A percentile compares a stretch with the other conserved stretches of the same genome.
phyloP scores from a whole-genome alignment of 495 filamentous ascomycete species.

The Hypoxylon lienhwacheense region DNA sequence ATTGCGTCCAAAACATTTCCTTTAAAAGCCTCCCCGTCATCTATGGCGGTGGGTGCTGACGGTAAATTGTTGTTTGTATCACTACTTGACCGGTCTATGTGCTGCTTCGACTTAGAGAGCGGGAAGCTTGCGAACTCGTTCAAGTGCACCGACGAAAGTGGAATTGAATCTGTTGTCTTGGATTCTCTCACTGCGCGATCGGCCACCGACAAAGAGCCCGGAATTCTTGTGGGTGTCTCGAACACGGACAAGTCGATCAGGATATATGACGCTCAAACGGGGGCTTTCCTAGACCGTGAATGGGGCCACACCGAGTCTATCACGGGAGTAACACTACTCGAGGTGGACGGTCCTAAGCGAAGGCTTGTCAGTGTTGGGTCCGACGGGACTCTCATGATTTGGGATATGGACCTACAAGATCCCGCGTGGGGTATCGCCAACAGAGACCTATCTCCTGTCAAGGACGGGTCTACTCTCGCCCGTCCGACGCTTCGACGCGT shows the following conservation, averaged over 20 bases:
- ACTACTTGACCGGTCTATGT: conserved; percentile 78
- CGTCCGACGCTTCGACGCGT: conserved; percentile 71
- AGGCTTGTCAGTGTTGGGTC: conserved; percentile 74
- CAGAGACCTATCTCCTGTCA: conserved; percentile 54
- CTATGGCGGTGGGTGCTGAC: conserved; percentile 70
- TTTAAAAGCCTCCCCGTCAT: conserved; percentile 81
- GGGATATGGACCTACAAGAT: conserved; percentile 61
- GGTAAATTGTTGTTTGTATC: conserved; percentile 70
- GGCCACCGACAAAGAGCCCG: conserved; percentile 39
- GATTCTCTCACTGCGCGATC: conserved; percentile 68
- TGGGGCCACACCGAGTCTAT: conserved; percentile 94
- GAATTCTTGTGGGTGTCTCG: conserved; percentile 77
- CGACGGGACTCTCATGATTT: conserved; percentile 86
- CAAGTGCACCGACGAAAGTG: conserved; percentile 75
- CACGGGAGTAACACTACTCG: conserved; percentile 76
- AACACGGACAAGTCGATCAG: conserved; percentile 93
- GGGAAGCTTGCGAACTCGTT: conserved; percentile 74
- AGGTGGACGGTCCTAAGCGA: conserved; percentile 54
- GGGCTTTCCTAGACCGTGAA: conserved; percentile 77
- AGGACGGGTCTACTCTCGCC: conserved; percentile 53
- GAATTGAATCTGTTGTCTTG: conserved; percentile 78
- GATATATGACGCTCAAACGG: conserved; percentile 77
- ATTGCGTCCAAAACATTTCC: conserved; percentile 73
- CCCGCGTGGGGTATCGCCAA: conserved; percentile 35
- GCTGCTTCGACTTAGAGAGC: conserved; percentile 70